Evolutionary conservation across 257 asterid genomes (phyloP).

Genomic region (Ilex asprella): DNA sequence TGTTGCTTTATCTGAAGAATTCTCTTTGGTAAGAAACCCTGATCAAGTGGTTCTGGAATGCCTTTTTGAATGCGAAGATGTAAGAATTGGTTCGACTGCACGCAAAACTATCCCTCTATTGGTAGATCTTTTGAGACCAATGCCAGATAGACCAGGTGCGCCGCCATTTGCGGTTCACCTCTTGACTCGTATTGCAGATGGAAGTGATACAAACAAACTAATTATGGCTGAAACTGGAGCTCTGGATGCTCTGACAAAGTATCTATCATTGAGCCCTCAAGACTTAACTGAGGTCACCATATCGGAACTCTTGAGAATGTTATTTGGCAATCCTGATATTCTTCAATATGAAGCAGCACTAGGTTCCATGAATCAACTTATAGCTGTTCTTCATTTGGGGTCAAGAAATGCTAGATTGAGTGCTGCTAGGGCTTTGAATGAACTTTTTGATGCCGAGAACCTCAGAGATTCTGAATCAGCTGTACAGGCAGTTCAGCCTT

Average conservation of each 20-base stretch:
- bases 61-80: constrained; percentile 67
- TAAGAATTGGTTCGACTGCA: constrained; percentile 62
- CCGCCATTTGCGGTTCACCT: constrained; percentile 65
- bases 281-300: constrained; percentile 70
- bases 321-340: constrained; percentile 60
- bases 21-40: constrained; percentile 65
- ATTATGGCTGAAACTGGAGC: constrained; percentile 85
- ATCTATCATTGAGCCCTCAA: constrained; percentile 82
- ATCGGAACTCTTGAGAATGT: constrained; percentile 63
- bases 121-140: constrained; percentile 82
- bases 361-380: constrained; percentile 64
- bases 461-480: constrained; percentile 68
- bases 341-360: constrained; percentile 51
- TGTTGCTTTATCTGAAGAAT: constrained; percentile 61
- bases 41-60: constrained; percentile 57
- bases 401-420: constrained; percentile 73
- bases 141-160: constrained; percentile 81
- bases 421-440: constrained; percentile 65
- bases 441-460: constrained; percentile 59
- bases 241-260: constrained; percentile 69
- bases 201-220: constrained; percentile 60
- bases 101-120: constrained; percentile 64
- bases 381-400: constrained; percentile 90
- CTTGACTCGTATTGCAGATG: constrained; percentile 69
- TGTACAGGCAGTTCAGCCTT: constrained; percentile 72